Conservation (phyloP, 306 rosid species). For the Inga oerstediana region DNA sequence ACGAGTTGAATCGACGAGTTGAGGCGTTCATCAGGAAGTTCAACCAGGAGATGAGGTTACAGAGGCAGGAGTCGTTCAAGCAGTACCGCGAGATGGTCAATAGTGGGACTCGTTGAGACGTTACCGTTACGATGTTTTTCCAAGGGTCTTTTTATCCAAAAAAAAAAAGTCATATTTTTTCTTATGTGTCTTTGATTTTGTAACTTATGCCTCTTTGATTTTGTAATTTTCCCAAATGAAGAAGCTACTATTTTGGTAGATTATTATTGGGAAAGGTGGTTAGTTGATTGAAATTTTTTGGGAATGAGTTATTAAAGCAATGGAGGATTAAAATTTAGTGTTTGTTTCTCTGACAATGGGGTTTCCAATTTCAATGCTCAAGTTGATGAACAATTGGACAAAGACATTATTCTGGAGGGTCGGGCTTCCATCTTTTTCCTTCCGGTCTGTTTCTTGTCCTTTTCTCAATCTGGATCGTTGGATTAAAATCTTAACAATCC, state of each 20-base stretch:
- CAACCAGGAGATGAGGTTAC: constrained; percentile 90
- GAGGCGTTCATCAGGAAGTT: constrained; percentile 93
- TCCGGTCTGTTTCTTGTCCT: no score
- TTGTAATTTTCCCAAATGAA: background rate
- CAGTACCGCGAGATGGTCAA: constrained; percentile 68
- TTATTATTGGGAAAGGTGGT: background rate
- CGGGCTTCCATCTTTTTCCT: no score
- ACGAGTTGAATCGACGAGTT: constrained; percentile 90
- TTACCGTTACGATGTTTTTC: background rate
- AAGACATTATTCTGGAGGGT: no score
- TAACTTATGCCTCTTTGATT: background rate
- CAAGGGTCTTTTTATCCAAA: no score
- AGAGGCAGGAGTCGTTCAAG: constrained; percentile 86
- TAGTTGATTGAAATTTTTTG: background rate
- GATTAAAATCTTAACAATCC: no score
- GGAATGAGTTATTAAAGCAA: background rate
- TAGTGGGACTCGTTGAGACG: constrained; percentile 37
- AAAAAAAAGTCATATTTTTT: background rate
- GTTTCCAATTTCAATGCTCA: background rate
- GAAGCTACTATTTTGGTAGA: constrained; percentile 3
- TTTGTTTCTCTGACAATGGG: background rate
- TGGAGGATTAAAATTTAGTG: background rate
- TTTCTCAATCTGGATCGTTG: no score
- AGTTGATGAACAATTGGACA: background rate
- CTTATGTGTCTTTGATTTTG: background rate